These are phyloP conservation scores for Komagataella pastoris DNA, from an alignment of 805 yeast genomes.

Conservation along the genomic window DNA sequence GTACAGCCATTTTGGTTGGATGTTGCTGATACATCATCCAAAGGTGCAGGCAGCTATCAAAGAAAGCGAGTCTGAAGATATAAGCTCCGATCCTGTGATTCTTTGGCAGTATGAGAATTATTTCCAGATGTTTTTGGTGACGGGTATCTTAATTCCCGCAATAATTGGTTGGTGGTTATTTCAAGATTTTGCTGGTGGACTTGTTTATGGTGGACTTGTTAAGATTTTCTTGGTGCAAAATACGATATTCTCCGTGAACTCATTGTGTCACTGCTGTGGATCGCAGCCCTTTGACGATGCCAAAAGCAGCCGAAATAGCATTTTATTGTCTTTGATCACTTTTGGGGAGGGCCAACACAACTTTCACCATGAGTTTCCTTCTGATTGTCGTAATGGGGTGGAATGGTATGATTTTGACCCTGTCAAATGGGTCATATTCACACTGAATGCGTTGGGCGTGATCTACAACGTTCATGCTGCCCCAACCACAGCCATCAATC, in stretches of 20 bases:
- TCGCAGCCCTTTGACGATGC: conserved; percentile 77
- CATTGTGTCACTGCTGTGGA: conserved; percentile 81
- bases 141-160: conserved; percentile 53
- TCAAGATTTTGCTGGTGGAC: conserved; percentile 59
- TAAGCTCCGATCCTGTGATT: conserved; percentile 42
- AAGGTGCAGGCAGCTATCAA: conserved; percentile 27
- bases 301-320: conserved; percentile 79
- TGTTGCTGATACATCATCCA: conserved; percentile 53
- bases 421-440: conserved; percentile 51
- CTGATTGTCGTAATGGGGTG: conserved; percentile 78
- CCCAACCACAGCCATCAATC: conserved; percentile 71
- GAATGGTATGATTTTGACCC: conserved; percentile 87
- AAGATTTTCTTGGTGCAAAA: conserved; percentile 66
- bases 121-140: conserved; percentile 34
- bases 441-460: conserved; percentile 49
- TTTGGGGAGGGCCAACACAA: conserved; percentile 87
- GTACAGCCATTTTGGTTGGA: conserved; percentile 87
- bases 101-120: conserved; percentile 67
- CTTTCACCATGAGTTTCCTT: conserved; percentile 85
- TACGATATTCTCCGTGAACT: conserved; percentile 78
- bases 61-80: conserved; percentile 42
- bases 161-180: conserved; percentile 39
- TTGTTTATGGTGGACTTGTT: conserved; percentile 62
- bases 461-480: conserved; percentile 65
- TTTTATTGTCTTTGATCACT: conserved; percentile 68